Base-by-base conservation (phyloP, 2,329 filamentous ascomycete species). In the Boeremia exigua region DNA sequence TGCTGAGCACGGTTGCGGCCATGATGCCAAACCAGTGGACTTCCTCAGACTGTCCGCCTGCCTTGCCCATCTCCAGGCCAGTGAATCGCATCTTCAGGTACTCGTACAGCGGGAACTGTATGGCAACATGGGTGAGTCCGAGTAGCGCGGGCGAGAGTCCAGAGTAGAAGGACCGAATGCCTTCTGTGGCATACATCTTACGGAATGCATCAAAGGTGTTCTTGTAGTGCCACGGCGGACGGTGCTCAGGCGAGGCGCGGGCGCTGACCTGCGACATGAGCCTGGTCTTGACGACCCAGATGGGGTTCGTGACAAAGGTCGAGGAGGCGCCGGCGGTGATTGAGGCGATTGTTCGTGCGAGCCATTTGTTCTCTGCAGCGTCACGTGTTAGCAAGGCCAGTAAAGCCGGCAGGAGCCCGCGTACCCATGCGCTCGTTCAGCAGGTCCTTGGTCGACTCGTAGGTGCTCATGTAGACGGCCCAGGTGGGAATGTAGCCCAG, bases 271-370 rank as follows among this genome's bases (percentile, higher is more conserved):
- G 95, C 33, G 95, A 96, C 95, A 98, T 98, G 66, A 99, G 85
- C 64, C 95, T 85, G 44, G 95, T 99, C 79, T 99, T 99, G 80
- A 99, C 96, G 33, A 99, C 95, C 95, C 95, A 99, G 58, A 99
- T 99, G 0, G 95, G 95, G 75, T 98, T 99, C 23, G 95, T 99
- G 60, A 89, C 90, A 60, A 98, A 84, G 4, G 95, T 99, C 64
- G 93, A 97, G 79, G 90, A 96, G 58, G 88, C 92, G 48, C 95
- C 95, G 23, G 94, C 95, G 53, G 92, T 85, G 58, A 99, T 86
- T 9, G 95, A 96, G 19, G 95, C 95, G 81, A 90, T 93, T 63
- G 95, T 89, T 71, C 91, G 92, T 68, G 94, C 85, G 39, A 92
- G 74, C 79, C 91, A 88, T 69, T 85, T 86, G 72, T 91, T 94